Conservation (phyloP, 495 filamentous ascomycete species). For the Collariella sp. region DNA sequence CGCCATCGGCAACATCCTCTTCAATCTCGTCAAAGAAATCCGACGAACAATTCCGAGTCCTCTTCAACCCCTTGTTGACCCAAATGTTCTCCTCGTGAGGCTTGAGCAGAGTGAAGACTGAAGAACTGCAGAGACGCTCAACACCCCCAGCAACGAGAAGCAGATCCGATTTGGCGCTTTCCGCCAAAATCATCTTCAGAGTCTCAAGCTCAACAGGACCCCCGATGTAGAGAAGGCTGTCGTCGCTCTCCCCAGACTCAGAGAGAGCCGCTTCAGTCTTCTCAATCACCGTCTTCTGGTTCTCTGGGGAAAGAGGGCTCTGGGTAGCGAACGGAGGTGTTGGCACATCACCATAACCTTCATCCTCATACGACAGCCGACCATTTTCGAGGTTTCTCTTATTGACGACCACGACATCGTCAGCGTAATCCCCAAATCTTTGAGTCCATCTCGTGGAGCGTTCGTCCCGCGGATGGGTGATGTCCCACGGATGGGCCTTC, state of each 20-base stretch:
- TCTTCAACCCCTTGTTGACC: neutral
- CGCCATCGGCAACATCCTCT: neutral
- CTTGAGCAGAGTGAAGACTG: constrained; percentile 2
- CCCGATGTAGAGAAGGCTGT: neutral
- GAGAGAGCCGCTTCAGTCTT: neutral
- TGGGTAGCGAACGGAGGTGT: neutral
- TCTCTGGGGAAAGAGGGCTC: neutral
- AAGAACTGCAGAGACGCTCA: neutral
- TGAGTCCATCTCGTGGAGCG: neutral
- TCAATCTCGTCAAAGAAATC: neutral
- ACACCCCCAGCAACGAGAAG: neutral
- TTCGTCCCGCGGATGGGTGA: too few species aligned
- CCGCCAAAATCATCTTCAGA: constrained; percentile 4
- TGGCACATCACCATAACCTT: neutral
- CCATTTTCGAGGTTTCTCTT: neutral
- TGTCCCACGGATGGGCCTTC: neutral
- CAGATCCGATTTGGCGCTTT: constrained; percentile 1
- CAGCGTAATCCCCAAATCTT: neutral
- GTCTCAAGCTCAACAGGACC: constrained; percentile 4
- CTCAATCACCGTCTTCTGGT: neutral
- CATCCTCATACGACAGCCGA: constrained; percentile 16
- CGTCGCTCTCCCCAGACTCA: neutral
- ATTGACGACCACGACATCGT: neutral
- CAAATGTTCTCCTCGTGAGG: neutral
- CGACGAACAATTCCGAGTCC: neutral